Conservation (phyloP, 495 filamentous ascomycete species). For the Staphylotrichum longicolle region DNA sequence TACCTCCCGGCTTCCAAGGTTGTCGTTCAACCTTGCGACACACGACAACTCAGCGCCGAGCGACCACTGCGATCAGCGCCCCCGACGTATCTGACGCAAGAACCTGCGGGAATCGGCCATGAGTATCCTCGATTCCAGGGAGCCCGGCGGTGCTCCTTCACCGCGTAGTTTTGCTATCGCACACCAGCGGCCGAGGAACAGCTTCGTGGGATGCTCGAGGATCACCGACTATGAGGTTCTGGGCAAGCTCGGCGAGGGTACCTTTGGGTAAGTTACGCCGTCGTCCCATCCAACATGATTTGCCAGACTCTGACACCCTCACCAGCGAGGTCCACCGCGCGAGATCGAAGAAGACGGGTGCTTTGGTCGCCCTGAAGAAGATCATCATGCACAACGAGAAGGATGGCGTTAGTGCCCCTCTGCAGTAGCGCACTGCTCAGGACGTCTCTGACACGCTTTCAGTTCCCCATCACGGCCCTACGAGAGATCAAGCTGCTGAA, state of each 20-base stretch:
- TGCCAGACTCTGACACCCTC: constrained; percentile 19
- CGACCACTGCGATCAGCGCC: not conserved
- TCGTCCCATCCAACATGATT: too few relatives aligned
- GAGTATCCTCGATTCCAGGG: constrained; percentile 28
- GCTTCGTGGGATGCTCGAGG: constrained; percentile 80
- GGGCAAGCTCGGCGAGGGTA: constrained; percentile 93
- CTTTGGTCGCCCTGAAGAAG: constrained; percentile 88
- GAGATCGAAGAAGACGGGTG: constrained; percentile 66
- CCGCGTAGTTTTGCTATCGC: constrained; percentile 46
- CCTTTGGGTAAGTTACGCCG: constrained; percentile 69
- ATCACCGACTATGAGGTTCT: constrained; percentile 86
- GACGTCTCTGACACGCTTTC: constrained; percentile 11
- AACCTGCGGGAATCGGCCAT: constrained; percentile 18
- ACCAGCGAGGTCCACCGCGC: constrained; percentile 88
- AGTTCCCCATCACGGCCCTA: constrained; percentile 75
- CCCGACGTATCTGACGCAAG: not conserved
- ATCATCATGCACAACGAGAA: constrained; percentile 85
- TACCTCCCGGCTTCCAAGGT: not conserved
- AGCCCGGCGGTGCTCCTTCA: constrained; percentile 30
- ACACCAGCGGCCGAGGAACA: constrained; percentile 45
- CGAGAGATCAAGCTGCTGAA: constrained; percentile 96
- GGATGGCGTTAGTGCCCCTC: constrained; percentile 59
- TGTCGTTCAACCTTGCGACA: not conserved
- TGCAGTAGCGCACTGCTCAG: not conserved
- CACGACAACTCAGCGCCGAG: not conserved